These are phyloP conservation scores for Punctularia strigosozonata DNA, from an alignment of 768 basidiomycete species.

Conservation along the genomic window DNA sequence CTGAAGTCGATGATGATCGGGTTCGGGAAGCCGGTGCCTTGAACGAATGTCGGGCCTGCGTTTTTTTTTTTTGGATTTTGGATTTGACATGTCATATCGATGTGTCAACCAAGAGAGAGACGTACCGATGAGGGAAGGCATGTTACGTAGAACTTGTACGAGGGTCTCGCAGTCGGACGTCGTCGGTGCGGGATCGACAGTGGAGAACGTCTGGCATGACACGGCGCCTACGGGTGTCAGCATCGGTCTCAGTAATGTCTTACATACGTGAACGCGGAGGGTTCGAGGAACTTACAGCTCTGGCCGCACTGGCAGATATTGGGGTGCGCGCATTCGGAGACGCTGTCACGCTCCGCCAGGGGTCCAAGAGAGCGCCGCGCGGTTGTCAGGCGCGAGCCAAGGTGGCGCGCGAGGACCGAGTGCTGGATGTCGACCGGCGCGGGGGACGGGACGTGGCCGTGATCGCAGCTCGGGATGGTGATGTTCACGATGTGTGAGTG, in stretches of 20 bases:
- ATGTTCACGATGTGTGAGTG: neutral
- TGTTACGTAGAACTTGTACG: neutral
- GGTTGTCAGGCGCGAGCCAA: neutral
- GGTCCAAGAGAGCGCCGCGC: neutral
- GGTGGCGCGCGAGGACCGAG: neutral
- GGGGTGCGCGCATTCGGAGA: neutral
- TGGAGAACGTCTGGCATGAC: no score
- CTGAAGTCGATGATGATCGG: constrained; percentile 3
- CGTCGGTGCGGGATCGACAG: neutral
- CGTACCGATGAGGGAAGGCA: neutral
- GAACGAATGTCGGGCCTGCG: constrained; percentile 3
- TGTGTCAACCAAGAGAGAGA: neutral
- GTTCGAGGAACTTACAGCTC: no score
- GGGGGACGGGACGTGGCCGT: no score
- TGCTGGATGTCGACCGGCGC: neutral
- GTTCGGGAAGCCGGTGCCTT: constrained; percentile 3
- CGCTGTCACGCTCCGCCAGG: neutral
- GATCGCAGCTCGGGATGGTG: no score
- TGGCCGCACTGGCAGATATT: constrained; percentile 1
- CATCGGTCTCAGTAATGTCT: no score
- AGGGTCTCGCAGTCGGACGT: neutral
- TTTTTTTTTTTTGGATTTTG: no score
- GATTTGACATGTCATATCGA: no score
- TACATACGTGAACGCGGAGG: no score
- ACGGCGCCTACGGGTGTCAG: no score